Conservation (phyloP, 306 rosid species). For the Casuarina glauca region DNA sequence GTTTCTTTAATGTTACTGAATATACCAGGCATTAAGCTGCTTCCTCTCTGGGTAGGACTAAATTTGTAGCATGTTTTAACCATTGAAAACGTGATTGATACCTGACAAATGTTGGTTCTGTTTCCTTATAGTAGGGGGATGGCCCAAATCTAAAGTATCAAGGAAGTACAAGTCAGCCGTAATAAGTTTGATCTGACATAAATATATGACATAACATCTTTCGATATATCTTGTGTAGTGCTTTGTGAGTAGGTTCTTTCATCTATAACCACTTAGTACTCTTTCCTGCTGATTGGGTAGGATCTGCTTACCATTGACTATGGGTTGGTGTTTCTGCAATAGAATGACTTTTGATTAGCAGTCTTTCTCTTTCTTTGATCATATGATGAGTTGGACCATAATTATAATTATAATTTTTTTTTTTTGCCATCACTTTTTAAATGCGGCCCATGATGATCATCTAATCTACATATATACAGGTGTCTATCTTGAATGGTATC, state of each 20-base stretch:
- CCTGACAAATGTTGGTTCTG: background rate
- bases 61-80: background rate
- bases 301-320: background rate
- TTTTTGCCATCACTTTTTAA: background rate
- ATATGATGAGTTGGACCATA: background rate
- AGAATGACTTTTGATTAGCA: background rate
- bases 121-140: background rate
- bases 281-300: background rate
- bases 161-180: background rate
- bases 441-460: conserved; percentile 23
- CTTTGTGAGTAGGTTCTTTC: background rate
- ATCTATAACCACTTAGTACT: background rate
- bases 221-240: background rate
- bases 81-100: background rate
- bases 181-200: background rate
- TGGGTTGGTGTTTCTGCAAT: background rate
- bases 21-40: background rate
- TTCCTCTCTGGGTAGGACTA: background rate
- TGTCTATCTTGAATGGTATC: conserved; percentile 84
- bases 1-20: background rate
- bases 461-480: conserved; percentile 46
- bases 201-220: background rate
- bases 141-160: background rate
- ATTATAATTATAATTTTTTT: conserved; percentile 3
- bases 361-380: background rate